phyloP scores from a whole-genome alignment of 345 rosid genomes.

The Eucalyptus marginata region DNA sequence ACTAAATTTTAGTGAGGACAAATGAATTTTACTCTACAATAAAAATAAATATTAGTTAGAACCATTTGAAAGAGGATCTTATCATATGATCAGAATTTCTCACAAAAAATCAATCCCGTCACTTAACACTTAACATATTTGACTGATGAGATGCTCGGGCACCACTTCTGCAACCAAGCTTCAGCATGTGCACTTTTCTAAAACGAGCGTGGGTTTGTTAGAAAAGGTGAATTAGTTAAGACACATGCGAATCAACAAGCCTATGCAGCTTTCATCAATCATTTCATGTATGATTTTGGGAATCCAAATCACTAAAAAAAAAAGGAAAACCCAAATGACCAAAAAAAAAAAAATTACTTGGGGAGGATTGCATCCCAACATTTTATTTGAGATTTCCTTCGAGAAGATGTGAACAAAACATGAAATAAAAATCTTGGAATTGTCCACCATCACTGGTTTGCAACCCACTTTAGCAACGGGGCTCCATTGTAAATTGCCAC shows the following conservation, averaged over 20 bases:
- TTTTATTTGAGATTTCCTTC: neutral
- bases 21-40: neutral
- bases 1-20: accelerated
- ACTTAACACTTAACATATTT: neutral
- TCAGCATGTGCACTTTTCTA: neutral
- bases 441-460: neutral
- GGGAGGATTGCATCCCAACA: neutral
- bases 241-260: neutral
- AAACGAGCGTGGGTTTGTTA: accelerated
- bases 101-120: neutral
- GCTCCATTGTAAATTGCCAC: neutral
- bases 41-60: accelerated
- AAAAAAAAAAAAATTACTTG: neutral
- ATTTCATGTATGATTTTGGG: neutral
- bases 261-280: too few species aligned
- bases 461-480: neutral
- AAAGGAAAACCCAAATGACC: neutral
- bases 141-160: neutral
- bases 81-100: accelerated
- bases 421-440: neutral
- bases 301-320: neutral
- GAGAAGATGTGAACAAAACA: neutral
- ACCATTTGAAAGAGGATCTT: too few species aligned
- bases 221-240: accelerated
- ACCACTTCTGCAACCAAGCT: neutral